Percentiles rank a stretch among this genome's conserved stretches.
phyloP scores from a whole-genome alignment of 176 grass and related monocot genomes.

The Eragrostis curvula region DNA sequence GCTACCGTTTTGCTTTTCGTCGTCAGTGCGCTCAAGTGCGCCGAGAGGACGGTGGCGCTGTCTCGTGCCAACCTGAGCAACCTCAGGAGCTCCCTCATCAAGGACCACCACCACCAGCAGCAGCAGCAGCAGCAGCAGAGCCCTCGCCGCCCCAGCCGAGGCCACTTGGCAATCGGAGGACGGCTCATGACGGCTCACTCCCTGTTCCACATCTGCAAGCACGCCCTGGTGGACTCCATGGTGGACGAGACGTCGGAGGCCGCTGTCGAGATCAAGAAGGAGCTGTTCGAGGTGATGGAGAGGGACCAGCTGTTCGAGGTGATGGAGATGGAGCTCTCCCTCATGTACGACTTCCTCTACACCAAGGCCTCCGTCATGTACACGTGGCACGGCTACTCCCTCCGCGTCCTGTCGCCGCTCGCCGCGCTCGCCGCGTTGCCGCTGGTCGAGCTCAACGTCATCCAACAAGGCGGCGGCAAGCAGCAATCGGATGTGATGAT shows the following conservation, averaged over 20 bases:
- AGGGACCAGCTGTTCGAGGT: background rate
- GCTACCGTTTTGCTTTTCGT: background rate
- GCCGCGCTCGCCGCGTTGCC: background rate
- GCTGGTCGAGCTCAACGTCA: background rate
- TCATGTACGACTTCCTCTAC: slow-evolving; percentile 46
- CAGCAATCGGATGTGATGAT: slow-evolving; percentile 36
- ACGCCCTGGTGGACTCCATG: slow-evolving; percentile 5
- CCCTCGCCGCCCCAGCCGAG: no score
- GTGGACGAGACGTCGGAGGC: background rate
- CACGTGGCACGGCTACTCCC: slow-evolving; percentile 20
- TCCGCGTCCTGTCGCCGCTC: slow-evolving; percentile 26
- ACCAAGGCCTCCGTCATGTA: slow-evolving; percentile 49
- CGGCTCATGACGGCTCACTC: background rate
- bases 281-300: background rate
- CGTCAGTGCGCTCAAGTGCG: slow-evolving; percentile 12
- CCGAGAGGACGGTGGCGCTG: slow-evolving; percentile 3
- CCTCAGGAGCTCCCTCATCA: slow-evolving; percentile 3
- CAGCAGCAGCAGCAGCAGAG: background rate
- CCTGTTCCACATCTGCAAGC: slow-evolving; percentile 10
- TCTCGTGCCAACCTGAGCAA: background rate
- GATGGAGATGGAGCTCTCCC: background rate
- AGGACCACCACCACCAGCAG: background rate
- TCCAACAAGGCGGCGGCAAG: background rate
- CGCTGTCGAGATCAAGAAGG: background rate
- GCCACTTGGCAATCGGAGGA: no score